These are phyloP conservation scores for Cordyceps javanica DNA, from an alignment of 2,329 filamentous ascomycete genomes.

Conservation along the genomic window DNA sequence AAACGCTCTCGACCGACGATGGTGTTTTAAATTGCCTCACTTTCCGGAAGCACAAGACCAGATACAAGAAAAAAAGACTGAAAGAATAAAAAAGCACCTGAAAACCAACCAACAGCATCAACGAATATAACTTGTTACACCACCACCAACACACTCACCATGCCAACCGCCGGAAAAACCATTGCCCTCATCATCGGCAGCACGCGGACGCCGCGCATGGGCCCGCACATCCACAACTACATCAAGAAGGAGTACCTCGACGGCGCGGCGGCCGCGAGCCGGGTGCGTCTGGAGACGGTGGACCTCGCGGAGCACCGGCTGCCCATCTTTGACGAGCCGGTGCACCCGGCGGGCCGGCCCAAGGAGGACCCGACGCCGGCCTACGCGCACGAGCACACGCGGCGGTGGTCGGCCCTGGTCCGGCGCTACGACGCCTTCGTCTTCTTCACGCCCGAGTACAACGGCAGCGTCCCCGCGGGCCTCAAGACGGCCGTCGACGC, in stretches of 20 bases:
- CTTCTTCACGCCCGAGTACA: slow-evolving; percentile 44
- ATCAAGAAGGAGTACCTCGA: slow-evolving; percentile 24
- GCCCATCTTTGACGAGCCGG: slow-evolving; percentile 34
- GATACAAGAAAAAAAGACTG: too few relatives aligned
- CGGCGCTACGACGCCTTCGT: slow-evolving; percentile 35
- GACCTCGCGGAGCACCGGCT: slow-evolving; percentile 34
- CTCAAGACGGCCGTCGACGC: slow-evolving; percentile 56
- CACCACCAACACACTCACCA: neutral
- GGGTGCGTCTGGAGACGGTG: slow-evolving; percentile 22
- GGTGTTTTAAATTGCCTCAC: neutral
- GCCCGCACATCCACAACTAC: slow-evolving; percentile 25
- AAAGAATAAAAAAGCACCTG: too few relatives aligned
- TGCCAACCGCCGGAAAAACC: slow-evolving; percentile 10
- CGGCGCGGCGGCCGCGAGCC: slow-evolving; percentile 14
- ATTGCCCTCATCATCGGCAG: slow-evolving; percentile 31
- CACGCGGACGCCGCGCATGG: slow-evolving; percentile 26
- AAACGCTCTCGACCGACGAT: too few relatives aligned
- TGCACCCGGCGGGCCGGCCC: slow-evolving; percentile 30
- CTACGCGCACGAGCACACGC: slow-evolving; percentile 32
- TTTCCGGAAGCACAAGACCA: neutral
- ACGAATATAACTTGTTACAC: neutral
- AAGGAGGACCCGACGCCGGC: slow-evolving; percentile 19
- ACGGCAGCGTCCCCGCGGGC: slow-evolving; percentile 43
- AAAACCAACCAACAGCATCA: too few relatives aligned
- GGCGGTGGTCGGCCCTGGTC: slow-evolving; percentile 36